Conservation (phyloP, 805 yeast species). For the Zygosaccharomyces siamensis region DNA sequence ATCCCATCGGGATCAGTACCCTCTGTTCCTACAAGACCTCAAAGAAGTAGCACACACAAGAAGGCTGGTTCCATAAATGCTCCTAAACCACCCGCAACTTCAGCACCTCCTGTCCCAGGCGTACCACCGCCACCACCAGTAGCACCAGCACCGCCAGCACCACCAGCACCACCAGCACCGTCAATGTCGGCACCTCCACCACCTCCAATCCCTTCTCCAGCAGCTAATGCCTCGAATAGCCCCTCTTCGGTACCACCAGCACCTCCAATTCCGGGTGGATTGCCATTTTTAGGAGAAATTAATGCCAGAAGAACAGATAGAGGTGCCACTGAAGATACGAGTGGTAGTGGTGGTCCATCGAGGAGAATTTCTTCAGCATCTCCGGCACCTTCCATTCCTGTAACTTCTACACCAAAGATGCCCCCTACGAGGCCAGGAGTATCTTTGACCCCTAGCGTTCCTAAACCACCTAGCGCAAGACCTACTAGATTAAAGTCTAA, state of each 20-base stretch:
- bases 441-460: conserved; percentile 8
- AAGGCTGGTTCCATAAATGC: conserved; percentile 11
- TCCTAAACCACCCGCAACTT: conserved; percentile 21
- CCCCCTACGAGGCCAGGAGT: background rate
- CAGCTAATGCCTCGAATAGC: background rate
- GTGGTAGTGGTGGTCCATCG: conserved; percentile 3
- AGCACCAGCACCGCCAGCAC: conserved; percentile 12
- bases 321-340: conserved; percentile 36
- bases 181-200: conserved; percentile 11
- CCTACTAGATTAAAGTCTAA: conserved; percentile 8
- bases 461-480: conserved; percentile 7
- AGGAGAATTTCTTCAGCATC: conserved; percentile 14
- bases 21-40: conserved; percentile 11
- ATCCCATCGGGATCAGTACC: conserved; percentile 14
- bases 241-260: conserved; percentile 9
- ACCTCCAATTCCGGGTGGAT: conserved; percentile 30
- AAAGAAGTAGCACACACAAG: conserved; percentile 11
- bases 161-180: conserved; percentile 10
- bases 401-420: conserved; percentile 21
- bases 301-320: conserved; percentile 47
- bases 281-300: conserved; percentile 52
- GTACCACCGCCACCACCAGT: conserved; percentile 30
- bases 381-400: conserved; percentile 24
- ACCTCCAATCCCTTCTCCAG: conserved; percentile 13
- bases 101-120: conserved; percentile 20